Base-by-base conservation (phyloP, 495 filamentous ascomycete species). In the Tuber aestivum region DNA sequence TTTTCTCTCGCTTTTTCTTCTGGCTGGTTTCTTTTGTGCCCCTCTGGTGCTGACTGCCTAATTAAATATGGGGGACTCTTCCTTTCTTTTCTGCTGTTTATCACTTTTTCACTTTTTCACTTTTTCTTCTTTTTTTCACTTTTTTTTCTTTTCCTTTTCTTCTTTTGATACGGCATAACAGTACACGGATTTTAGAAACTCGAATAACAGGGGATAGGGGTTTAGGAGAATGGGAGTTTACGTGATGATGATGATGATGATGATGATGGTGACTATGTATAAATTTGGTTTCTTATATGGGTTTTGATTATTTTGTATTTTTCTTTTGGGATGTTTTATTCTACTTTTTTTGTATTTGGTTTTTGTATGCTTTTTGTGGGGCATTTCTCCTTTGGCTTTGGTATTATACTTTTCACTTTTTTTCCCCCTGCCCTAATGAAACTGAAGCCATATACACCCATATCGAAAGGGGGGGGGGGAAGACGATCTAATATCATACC, bases 181-280 rank as follows among this genome's bases (percentile, higher is more conserved):
- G 56, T 65, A 65, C 27, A 65, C 27, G 12, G 27, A 12, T 35
- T 65, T 65, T 65, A 65, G 56, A 65, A 35, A 65, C 56, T 35
- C 35, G 56, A 65, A 65, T 65, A 65, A 35, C 27, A 27, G 27
- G 50, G 27, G 32, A n/a, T 35, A 18, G 27, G 56, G 56, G 56
- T 65, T 65, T 20, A 32, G 56, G 56, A 65, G 56, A 65, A 65
- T 35, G 56, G 56, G 56, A 65, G 56, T 65, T 65, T 65, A 16
- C 56, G 56, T 65, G 56, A 35, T 27, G 14, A 35, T 65, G 56
- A 65, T 27, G n/a, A n/a, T 61, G 44, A 21, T 5, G 21, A 48
- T 48, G 56, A 32, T 35, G 56, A 65, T 65, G 56, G 56, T 32
- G 56, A 65, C 3, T 27, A 35, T 65, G 27, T 65, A 35, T 65